Evolutionary conservation across 2,329 filamentous ascomycete species (phyloP).

Genomic region (Hortaea werneckii): DNA sequence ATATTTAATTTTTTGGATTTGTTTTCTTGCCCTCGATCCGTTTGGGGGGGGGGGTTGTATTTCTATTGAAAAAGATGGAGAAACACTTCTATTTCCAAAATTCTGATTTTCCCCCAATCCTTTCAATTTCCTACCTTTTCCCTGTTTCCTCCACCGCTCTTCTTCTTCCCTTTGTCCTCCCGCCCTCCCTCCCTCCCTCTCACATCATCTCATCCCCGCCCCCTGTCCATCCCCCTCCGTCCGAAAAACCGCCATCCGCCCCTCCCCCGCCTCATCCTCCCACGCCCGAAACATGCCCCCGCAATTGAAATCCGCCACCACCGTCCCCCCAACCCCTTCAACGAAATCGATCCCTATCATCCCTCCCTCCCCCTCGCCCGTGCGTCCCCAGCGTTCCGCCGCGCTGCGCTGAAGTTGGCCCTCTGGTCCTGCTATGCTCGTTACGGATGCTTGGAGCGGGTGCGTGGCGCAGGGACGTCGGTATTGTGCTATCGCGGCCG

Average conservation of each 20-base stretch:
- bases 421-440: slow-evolving; percentile 55
- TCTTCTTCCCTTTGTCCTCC: too few species aligned
- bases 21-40: too few species aligned
- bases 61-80: too few species aligned
- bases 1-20: slow-evolving; percentile 32
- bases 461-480: too few species aligned
- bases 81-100: too few species aligned
- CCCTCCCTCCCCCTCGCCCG: slow-evolving; percentile 72
- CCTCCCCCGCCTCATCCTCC: slow-evolving; percentile 52
- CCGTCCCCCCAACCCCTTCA: slow-evolving; percentile 30
- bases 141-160: too few species aligned
- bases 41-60: too few species aligned
- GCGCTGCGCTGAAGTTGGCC: slow-evolving; percentile 69
- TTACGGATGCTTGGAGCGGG: slow-evolving; percentile 49
- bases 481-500: slow-evolving; percentile 63
- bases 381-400: slow-evolving; percentile 59
- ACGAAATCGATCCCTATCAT: slow-evolving; percentile 69
- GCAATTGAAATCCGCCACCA: slow-evolving; percentile 74
- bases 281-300: slow-evolving; percentile 81
- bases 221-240: slow-evolving; percentile 20
- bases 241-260: slow-evolving; percentile 50
- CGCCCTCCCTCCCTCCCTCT: too few species aligned
- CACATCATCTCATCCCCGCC: too few species aligned
- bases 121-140: too few species aligned
- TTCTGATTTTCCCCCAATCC: too few species aligned